Percentiles rank a stretch among this genome's conserved stretches.
Evolutionary conservation across 306 rosid species (phyloP).

Genomic region (Luffa aegyptiaca): DNA sequence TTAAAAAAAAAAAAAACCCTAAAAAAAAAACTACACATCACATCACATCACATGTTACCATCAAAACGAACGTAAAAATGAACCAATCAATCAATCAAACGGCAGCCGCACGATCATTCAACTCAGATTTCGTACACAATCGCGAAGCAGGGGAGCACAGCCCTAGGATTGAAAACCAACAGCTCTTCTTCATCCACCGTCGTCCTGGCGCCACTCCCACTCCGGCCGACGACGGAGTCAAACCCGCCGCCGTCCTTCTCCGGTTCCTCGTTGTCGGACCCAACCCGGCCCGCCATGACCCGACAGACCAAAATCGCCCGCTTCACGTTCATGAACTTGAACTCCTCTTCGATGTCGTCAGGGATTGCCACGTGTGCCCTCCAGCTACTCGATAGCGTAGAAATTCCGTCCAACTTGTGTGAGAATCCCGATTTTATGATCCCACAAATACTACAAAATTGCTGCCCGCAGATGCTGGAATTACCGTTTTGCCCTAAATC

Average conservation of each 20-base stretch:
- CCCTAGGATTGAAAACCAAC: slow-evolving; percentile 84
- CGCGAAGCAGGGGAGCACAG: slow-evolving; percentile 97
- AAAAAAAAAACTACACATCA: neutral
- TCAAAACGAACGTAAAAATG: neutral
- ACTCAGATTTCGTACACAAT: slow-evolving; percentile 64
- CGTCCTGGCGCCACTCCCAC: slow-evolving; percentile 45
- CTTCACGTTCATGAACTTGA: slow-evolving; percentile 76
- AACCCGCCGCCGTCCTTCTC: slow-evolving; percentile 58
- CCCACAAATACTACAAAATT: slow-evolving; percentile 74
- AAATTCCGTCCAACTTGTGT: slow-evolving; percentile 74
- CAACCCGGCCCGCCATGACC: slow-evolving; percentile 87
- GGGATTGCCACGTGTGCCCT: slow-evolving; percentile 82
- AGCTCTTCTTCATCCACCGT: slow-evolving; percentile 78
- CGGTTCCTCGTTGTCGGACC: slow-evolving; percentile 37
- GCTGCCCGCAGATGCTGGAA: slow-evolving; percentile 61
- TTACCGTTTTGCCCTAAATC: slow-evolving; percentile 63
- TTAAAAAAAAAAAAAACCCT: neutral
- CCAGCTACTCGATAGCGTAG: slow-evolving; percentile 81
- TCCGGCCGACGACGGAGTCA: slow-evolving; percentile 64
- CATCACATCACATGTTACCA: slow-evolving; percentile 9
- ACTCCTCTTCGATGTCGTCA: slow-evolving; percentile 69
- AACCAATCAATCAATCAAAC: neutral
- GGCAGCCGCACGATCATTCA: neutral
- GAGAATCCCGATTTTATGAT: slow-evolving; percentile 83
- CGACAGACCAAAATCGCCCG: slow-evolving; percentile 88